Evolutionary conservation across 352 stramenopile genomes (phyloP), one percentile per base, ranked within the genome.

Genomic region (Phytophthora chlamydospora): DNA sequence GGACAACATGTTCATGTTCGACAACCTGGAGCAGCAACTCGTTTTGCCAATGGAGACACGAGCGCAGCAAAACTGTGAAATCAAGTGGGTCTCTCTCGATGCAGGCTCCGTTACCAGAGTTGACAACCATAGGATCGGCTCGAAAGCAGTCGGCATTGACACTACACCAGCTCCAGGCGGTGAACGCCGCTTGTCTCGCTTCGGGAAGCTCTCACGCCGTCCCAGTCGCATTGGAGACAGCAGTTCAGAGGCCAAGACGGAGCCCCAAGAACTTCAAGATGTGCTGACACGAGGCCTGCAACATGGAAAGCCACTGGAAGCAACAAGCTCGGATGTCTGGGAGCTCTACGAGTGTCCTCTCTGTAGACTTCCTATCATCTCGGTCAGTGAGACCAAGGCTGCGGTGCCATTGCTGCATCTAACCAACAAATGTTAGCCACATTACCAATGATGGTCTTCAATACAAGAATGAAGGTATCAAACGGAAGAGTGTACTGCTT

Each of bases 291-390:
- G 41, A 42, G 66, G 70, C 0, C 53, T 75, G 1, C 44, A 55
- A n/a, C 21, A 16, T 2, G 48, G 51, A 24, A 61, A 58, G 32
- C 21, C 45, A n/a, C 16, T 27, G 6, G 21, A 46, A 16, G 27
- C 16, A 12, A 16, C 51, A 31, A 47, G 46, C 21, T 56, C 58
- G 29, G 55, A 59, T 6, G 10, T 43, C 9, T 79, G 73, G 50
- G 60, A 66, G 38, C 45, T 85, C n/a, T 75, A 69, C 29, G 76
- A 83, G 51, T 85, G 76, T 44, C 56, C 58, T 34, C 43, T 76
- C 32, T 85, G 76, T 56, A 58, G 71, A 11, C 64, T 85, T 48
- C 71, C 73, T 14, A 66, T 83, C 39, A 72, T 58, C 41, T 71
- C 68, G 1, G 32, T 78, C 19, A 43, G 11, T 21, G 27, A 68